Percentiles rank a stretch among this genome's conserved stretches.
Evolutionary conservation across 805 yeast genomes (phyloP).

Genomic region (Wickerhamiella shivajii): DNA sequence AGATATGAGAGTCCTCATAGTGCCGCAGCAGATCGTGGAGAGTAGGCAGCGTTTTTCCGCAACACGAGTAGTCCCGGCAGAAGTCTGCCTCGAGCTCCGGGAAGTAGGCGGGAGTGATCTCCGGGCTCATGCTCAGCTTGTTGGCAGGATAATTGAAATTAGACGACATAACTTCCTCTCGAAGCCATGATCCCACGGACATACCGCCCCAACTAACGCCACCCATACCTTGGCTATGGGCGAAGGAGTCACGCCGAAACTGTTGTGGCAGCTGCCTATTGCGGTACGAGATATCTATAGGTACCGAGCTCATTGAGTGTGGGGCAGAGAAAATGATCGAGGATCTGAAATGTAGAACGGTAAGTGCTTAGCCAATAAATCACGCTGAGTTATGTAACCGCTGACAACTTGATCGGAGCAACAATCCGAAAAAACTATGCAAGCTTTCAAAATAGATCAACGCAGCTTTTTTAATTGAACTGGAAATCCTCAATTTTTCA

Average conservation of each 20-base stretch:
- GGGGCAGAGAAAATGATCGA: background rate
- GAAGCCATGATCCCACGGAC: conserved; percentile 88
- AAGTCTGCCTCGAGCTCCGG: conserved; percentile 92
- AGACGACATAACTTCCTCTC: conserved; percentile 48
- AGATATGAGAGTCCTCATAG: conserved; percentile 90
- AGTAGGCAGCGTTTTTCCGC: conserved; percentile 85
- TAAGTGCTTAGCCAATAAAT: conserved; percentile 1
- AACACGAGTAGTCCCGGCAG: conserved; percentile 92
- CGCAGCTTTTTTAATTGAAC: too few species aligned
- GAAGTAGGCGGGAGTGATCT: conserved; percentile 57
- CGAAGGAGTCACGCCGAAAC: conserved; percentile 77
- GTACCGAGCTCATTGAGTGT: conserved; percentile 22
- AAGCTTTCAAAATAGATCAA: too few species aligned
- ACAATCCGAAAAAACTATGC: too few species aligned
- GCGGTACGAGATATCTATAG: conserved; percentile 30
- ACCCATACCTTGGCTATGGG: conserved; percentile 96
- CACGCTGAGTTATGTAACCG: background rate
- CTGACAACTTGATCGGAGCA: too few species aligned
- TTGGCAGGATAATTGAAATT: conserved; percentile 19
- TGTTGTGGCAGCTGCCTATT: conserved; percentile 20
- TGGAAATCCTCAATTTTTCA: too few species aligned
- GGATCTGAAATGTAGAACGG: background rate
- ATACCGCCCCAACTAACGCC: conserved; percentile 96
- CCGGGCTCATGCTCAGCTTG: conserved; percentile 46
- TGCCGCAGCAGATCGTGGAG: conserved; percentile 86